Percentiles rank a stretch among this genome's conserved stretches.
Evolutionary conservation across 176 grass and related monocot species (phyloP).

Genomic region (Musa schizocarpa): DNA sequence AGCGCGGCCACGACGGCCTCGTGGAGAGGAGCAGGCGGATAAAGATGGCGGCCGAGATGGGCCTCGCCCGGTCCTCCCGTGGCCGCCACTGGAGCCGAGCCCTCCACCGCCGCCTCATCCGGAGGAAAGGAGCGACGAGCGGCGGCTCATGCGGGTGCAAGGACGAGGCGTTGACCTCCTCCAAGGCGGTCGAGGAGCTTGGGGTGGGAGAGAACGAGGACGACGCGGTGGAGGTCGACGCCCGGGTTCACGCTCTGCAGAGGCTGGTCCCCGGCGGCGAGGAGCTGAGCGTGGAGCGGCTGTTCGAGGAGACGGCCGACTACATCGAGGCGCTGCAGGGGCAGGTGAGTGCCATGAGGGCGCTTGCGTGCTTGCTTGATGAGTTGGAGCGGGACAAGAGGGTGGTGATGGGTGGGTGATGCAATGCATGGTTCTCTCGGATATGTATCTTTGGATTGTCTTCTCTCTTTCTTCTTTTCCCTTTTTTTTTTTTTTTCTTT

Average conservation of each 20-base stretch:
- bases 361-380: slow-evolving; percentile 48
- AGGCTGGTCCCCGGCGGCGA: slow-evolving; percentile 62
- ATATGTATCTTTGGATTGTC: no score
- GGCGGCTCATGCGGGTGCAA: background rate
- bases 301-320: slow-evolving; percentile 80
- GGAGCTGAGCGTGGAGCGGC: slow-evolving; percentile 42
- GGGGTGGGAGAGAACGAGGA: slow-evolving; percentile 16
- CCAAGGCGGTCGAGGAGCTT: background rate
- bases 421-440: background rate
- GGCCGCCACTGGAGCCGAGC: slow-evolving; percentile 43
- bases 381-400: slow-evolving; percentile 32
- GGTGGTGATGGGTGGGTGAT: no score
- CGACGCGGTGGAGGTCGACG: slow-evolving; percentile 25
- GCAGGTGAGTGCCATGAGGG: slow-evolving; percentile 68
- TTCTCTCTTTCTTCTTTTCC: no score
- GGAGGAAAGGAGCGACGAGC: background rate
- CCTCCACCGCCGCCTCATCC: slow-evolving; percentile 25
- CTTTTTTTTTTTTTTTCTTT: no score
- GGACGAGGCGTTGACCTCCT: slow-evolving; percentile 37
- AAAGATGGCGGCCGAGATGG: slow-evolving; percentile 60
- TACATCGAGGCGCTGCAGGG: slow-evolving; percentile 55
- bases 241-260: slow-evolving; percentile 44
- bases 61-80: slow-evolving; percentile 46
- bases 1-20: background rate
- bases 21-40: slow-evolving; percentile 48